phyloP scores from a whole-genome alignment of 2,329 filamentous ascomycete genomes.

The Gnomoniopsis sp. region DNA sequence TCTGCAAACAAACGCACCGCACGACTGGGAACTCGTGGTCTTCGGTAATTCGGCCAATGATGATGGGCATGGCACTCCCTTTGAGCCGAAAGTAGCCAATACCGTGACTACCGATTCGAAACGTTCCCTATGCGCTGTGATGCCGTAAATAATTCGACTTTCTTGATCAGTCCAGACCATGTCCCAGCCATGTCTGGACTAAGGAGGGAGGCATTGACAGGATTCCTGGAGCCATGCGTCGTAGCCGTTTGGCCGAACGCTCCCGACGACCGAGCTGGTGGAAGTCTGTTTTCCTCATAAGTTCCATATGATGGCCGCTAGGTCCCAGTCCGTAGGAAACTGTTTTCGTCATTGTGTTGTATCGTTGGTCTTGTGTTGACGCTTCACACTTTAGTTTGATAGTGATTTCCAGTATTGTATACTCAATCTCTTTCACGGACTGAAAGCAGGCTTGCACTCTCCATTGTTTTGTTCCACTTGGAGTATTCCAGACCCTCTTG shows the following conservation, averaged over 20 bases:
- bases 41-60: slow-evolving; percentile 47
- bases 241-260: slow-evolving; percentile 33
- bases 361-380: background rate
- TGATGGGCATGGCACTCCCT: slow-evolving; percentile 30
- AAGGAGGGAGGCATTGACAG: slow-evolving; percentile 9
- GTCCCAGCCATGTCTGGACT: background rate
- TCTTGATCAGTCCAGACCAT: background rate
- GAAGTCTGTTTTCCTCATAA: background rate
- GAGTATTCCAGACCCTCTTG: background rate
- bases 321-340: background rate
- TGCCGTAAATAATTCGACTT: background rate
- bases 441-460: background rate
- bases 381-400: background rate
- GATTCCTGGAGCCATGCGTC: slow-evolving; percentile 5
- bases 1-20: background rate
- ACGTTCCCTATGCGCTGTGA: background rate
- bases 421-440: background rate
- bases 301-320: slow-evolving; percentile 8
- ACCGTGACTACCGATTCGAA: slow-evolving; percentile 9
- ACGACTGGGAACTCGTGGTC: slow-evolving; percentile 2
- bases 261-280: slow-evolving; percentile 22
- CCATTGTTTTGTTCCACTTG: background rate
- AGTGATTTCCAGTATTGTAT: background rate
- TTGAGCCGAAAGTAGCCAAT: slow-evolving; percentile 33
- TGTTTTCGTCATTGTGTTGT: background rate